Evolutionary conservation across 805 yeast genomes (phyloP).

Genomic region (Ogataea glucozyma): DNA sequence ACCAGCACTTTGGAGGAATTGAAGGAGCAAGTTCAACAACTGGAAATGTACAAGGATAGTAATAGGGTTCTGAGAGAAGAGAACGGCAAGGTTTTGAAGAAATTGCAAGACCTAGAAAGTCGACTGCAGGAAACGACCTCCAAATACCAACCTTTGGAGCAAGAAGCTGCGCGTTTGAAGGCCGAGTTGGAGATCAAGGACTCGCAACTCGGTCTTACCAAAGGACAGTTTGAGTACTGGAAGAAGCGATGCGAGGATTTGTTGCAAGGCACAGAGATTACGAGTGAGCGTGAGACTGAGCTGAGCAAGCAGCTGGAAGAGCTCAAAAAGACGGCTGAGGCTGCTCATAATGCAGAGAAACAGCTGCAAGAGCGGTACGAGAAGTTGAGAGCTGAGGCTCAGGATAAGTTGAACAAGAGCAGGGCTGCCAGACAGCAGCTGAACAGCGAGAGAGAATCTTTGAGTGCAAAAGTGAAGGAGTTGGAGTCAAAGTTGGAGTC

Average conservation of each 20-base stretch:
- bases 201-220: slow-evolving; percentile 46
- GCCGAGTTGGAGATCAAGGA: slow-evolving; percentile 46
- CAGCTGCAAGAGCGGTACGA: slow-evolving; percentile 27
- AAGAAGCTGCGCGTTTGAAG: slow-evolving; percentile 20
- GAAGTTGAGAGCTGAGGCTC: slow-evolving; percentile 34
- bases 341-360: slow-evolving; percentile 18
- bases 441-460: slow-evolving; percentile 19
- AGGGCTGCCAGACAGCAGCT: slow-evolving; percentile 26
- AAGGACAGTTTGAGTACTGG: slow-evolving; percentile 62
- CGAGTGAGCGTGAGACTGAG: slow-evolving; percentile 20
- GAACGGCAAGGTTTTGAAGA: slow-evolving; percentile 16
- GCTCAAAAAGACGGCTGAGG: slow-evolving; percentile 19
- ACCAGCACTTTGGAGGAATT: slow-evolving; percentile 24
- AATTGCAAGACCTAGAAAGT: slow-evolving; percentile 20
- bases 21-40: slow-evolving; percentile 31
- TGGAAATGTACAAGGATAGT: slow-evolving; percentile 33
- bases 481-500: too few relatives aligned
- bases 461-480: slow-evolving; percentile 17
- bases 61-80: slow-evolving; percentile 29
- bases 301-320: slow-evolving; percentile 28
- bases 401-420: slow-evolving; percentile 32
- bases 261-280: slow-evolving; percentile 30
- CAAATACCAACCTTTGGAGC: slow-evolving; percentile 17
- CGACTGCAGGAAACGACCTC: slow-evolving; percentile 10
- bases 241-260: slow-evolving; percentile 52